phyloP scores from a whole-genome alignment of 768 basidiomycete species.

The Holtermanniella nyarrowii region DNA sequence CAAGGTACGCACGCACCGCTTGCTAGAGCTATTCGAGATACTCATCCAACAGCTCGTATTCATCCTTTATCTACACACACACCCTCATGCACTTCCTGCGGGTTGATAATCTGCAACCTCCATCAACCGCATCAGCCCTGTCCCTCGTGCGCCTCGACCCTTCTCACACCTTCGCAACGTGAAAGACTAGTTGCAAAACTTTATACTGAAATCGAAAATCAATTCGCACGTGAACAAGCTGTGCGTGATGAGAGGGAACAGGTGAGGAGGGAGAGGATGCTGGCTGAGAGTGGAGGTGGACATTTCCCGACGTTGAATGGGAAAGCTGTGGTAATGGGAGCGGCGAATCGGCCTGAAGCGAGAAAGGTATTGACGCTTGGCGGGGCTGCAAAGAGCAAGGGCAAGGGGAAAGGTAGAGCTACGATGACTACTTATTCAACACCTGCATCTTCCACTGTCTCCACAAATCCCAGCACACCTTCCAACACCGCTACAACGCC shows the following conservation, averaged over 20 bases:
- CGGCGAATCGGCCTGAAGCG: neutral
- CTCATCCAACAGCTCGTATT: conserved; percentile 24
- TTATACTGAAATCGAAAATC: conserved; percentile 24
- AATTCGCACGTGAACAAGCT: conserved; percentile 22
- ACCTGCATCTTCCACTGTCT: conserved; percentile 1
- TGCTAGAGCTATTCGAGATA: neutral
- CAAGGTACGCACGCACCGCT: conserved; percentile 26
- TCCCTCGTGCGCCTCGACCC: conserved; percentile 33
- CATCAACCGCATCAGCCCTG: conserved; percentile 40
- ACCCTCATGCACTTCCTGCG: conserved; percentile 39
- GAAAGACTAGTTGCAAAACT: conserved; percentile 27
- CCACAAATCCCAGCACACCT: conserved; percentile 1
- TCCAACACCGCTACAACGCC: no score
- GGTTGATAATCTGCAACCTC: conserved; percentile 36
- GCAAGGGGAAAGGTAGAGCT: conserved; percentile 25
- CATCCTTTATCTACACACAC: conserved; percentile 39
- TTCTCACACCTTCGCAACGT: conserved; percentile 23
- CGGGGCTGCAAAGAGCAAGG: conserved; percentile 13
- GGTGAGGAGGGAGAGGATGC: conserved; percentile 12
- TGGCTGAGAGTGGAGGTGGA: conserved; percentile 30
- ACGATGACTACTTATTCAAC: conserved; percentile 27
- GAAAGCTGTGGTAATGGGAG: neutral
- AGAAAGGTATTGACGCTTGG: conserved; percentile 32
- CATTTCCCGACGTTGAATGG: conserved; percentile 27
- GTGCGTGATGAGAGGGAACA: conserved; percentile 21